Percentiles rank a stretch among this genome's conserved stretches.
Evolutionary conservation across 441 rosid genomes (phyloP).

Genomic region (Arabidopsis lyrata): DNA sequence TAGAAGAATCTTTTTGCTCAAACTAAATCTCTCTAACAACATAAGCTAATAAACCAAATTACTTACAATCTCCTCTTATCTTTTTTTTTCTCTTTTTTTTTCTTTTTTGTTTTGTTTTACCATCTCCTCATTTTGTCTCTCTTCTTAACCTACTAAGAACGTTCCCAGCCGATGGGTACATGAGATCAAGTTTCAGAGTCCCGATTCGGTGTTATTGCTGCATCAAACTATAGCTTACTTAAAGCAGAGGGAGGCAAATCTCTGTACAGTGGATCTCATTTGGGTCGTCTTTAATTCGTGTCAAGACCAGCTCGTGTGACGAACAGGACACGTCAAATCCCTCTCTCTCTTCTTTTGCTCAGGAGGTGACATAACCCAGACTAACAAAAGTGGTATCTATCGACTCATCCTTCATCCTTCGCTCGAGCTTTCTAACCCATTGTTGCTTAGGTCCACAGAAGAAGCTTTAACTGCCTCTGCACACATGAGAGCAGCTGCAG

Average conservation of each 20-base stretch:
- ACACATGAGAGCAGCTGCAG: slow-evolving; percentile 82
- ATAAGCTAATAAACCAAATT: slow-evolving; percentile 50
- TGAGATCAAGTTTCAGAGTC: slow-evolving; percentile 36
- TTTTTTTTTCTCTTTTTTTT: not conserved
- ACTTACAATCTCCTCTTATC: slow-evolving; percentile 53
- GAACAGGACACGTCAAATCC: slow-evolving; percentile 14
- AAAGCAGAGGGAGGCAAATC: slow-evolving; percentile 18
- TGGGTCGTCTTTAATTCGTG: slow-evolving; percentile 30
- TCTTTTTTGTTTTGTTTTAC: not conserved
- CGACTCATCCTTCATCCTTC: slow-evolving; percentile 39
- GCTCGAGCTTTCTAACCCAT: slow-evolving; percentile 32
- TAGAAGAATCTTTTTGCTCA: slow-evolving; percentile 27
- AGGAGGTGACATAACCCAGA: slow-evolving; percentile 18
- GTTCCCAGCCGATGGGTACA: slow-evolving; percentile 38
- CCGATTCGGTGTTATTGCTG: slow-evolving; percentile 43
- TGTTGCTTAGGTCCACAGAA: slow-evolving; percentile 50
- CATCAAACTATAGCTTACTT: slow-evolving; percentile 42
- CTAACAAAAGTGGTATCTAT: slow-evolving; percentile 26
- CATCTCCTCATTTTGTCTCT: slow-evolving; percentile 28
- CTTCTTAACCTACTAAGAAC: slow-evolving; percentile 36
- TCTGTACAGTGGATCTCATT: slow-evolving; percentile 42
- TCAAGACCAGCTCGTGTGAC: slow-evolving; percentile 24
- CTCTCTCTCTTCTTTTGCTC: slow-evolving; percentile 25
- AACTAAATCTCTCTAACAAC: slow-evolving; percentile 34
- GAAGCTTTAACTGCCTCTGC: slow-evolving; percentile 84